Evolutionary conservation across 78 protist genomes (phyloP).

Genomic region (Blattamonas nauphoetae): DNA sequence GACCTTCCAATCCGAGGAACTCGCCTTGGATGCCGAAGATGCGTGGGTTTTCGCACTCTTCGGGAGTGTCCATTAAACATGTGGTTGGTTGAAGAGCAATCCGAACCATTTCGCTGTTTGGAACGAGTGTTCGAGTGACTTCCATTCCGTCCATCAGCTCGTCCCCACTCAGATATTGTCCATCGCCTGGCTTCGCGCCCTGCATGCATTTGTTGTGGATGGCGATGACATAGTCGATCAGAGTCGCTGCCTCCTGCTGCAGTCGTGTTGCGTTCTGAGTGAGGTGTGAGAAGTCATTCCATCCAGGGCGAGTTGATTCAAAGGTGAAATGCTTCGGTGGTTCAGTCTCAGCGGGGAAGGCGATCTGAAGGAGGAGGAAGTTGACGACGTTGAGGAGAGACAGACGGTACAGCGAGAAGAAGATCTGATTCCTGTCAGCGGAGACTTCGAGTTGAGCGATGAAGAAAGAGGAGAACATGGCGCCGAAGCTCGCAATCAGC

Average conservation of each 20-base stretch:
- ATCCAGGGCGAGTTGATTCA: too few species aligned
- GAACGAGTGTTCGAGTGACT: not conserved
- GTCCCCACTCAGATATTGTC: not conserved
- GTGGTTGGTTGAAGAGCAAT: too few species aligned
- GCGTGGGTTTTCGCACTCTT: not conserved
- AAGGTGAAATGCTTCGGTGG: too few species aligned
- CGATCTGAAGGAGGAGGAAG: too few species aligned
- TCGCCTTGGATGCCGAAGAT: not conserved
- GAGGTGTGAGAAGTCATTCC: not conserved
- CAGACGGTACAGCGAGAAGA: too few species aligned
- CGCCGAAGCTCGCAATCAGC: too few species aligned
- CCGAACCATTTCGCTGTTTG: not conserved
- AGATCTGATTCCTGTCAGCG: too few species aligned
- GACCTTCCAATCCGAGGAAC: not conserved
- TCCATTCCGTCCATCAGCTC: not conserved
- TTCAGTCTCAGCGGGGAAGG: too few species aligned
- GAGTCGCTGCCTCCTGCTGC: conserved; percentile 7
- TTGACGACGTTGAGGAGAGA: too few species aligned
- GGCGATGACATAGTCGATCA: not conserved
- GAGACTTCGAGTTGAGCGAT: too few species aligned
- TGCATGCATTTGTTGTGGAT: not conserved
- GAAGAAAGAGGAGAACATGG: too few species aligned
- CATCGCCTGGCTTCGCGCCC: not conserved
- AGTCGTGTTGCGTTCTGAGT: not conserved
- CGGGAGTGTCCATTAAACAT: not conserved